A percentile compares a stretch with the other conserved stretches of the same genome.
phyloP scores from a whole-genome alignment of 1,139 yeast genomes.

The Kodamaea plutei region DNA sequence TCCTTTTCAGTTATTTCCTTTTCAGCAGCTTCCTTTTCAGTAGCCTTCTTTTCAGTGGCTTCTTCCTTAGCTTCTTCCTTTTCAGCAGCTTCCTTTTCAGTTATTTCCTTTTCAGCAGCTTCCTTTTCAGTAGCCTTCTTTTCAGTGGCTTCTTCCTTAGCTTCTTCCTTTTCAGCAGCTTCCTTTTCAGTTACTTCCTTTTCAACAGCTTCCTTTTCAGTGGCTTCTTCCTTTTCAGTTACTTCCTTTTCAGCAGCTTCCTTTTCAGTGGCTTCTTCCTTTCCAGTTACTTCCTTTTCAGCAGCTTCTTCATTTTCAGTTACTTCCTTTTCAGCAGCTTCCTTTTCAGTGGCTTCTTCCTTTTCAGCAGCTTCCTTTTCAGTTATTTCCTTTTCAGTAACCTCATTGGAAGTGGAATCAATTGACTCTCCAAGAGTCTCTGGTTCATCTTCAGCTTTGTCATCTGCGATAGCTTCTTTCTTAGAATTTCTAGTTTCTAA shows the following conservation, averaged over 20 bases:
- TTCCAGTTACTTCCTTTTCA: no score
- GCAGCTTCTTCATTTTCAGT: no score
- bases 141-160: not conserved
- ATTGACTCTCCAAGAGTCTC: slow-evolving; percentile 1
- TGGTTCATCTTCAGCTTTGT: slow-evolving; percentile 1
- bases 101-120: not conserved
- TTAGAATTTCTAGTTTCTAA: no score
- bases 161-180: slow-evolving; percentile 1
- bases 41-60: not conserved
- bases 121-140: slow-evolving; percentile 1
- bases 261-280: no score
- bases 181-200: slow-evolving; percentile 1
- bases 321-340: no score
- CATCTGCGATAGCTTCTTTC: no score
- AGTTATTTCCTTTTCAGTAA: no score
- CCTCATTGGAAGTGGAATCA: not conserved
- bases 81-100: slow-evolving; percentile 1
- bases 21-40: slow-evolving; percentile 1
- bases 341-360: no score
- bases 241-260: no score
- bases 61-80: slow-evolving; percentile 1
- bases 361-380: no score
- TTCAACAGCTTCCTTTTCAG: no score
- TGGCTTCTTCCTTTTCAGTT: no score
- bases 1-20: slow-evolving; percentile 1